Evolutionary conservation across 2,329 filamentous ascomycete genomes (phyloP), one percentile per base, ranked within the genome.

Genomic region (Alternaria atra): DNA sequence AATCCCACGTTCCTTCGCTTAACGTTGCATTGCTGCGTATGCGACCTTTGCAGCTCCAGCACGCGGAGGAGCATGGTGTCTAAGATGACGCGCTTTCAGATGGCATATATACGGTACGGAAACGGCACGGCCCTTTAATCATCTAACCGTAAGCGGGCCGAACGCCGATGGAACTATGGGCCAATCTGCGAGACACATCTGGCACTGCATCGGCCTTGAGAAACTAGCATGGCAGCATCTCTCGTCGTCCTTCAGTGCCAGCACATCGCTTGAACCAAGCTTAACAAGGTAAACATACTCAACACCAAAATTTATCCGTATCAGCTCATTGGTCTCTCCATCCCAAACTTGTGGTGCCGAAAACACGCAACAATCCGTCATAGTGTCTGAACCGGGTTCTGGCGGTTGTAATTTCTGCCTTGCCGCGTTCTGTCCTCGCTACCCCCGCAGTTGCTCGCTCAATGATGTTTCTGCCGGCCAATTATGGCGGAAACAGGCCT

Each of bases 101-200:
- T 61, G 58, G 62, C 63, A 64, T 56, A 48, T 60, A 66, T 62
- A 65, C 63, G 58, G 53, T 57, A 69, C 73, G 73, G 72, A 66
- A 72, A 69, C 70, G 72, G 72, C 64, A 73, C 74, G 72, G 73
- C 64, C 66, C 73, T 72, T 64, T 58, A 55, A 50, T 51, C 62
- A 60, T 60, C 71, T 68, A 70, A 66, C 65, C 70, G 66, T 62
- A 67, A 62, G 66, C 65, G 66, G 71, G 66, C 60, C 56, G 59
- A 52, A 56, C 44, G 56, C 65, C 68, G 66, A 66, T 35, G 54
- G 55, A 50, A 60, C 55, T 59, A 60, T 64, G 64, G 64, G 55
- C 68, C 65, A 75, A 69, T 66, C 64, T 71, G 69, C 62, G 65
- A 66, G 63, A 71, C 68, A 71, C 71, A 73, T 71, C 62, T 72